Percentiles rank a stretch among this genome's conserved stretches.
Conservation (phyloP, 73 alveolate genomes). For the Paramecium octaurelia region DNA sequence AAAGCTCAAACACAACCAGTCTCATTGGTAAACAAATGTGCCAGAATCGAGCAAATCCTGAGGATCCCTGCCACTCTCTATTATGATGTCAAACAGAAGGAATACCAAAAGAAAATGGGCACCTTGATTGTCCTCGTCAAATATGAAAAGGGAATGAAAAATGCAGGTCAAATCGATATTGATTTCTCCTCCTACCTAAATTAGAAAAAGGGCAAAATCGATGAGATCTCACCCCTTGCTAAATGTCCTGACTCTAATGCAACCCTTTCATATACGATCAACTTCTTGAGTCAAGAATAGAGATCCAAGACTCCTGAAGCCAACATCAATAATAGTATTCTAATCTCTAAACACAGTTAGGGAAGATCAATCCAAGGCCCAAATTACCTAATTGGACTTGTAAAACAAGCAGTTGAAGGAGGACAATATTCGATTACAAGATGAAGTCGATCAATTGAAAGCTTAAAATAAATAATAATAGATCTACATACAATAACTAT, state of each 20-base stretch:
- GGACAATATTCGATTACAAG: not conserved
- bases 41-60: not conserved
- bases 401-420: not conserved
- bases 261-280: not conserved
- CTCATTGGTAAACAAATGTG: not conserved
- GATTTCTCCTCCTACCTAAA: conserved; percentile 4
- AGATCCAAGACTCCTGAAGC: conserved; percentile 53
- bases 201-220: not conserved
- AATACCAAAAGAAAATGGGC: not conserved
- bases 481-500: not conserved
- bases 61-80: not conserved
- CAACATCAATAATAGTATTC: not conserved
- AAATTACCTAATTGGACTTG: not conserved
- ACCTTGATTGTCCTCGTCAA: not conserved
- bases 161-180: conserved; percentile 11
- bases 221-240: not conserved
- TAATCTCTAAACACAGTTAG: not conserved
- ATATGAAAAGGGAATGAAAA: conserved; percentile 28
- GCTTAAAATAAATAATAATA: not conserved
- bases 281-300: not conserved
- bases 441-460: not conserved
- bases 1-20: not conserved
- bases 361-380: not conserved
- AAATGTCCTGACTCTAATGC: conserved; percentile 37
- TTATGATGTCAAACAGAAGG: not conserved